Base-by-base conservation (phyloP, 176 grass and related monocot species). In the Pharus latifolius region DNA sequence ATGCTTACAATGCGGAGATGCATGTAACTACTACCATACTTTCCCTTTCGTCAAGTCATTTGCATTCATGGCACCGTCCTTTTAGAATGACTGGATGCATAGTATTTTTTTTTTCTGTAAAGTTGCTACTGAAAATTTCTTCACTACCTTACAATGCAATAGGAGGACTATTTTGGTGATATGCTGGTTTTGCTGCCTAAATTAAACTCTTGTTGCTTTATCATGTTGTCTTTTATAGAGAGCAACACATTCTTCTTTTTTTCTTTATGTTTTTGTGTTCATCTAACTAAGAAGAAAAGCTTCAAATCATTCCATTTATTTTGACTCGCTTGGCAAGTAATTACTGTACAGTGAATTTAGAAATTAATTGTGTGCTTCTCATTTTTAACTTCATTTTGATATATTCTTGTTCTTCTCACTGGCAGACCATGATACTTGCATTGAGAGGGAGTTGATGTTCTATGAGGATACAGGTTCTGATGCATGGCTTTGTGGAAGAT, bases 401-500 rank as follows among this genome's bases (percentile, higher is more conserved):
- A n/a, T 3, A 28, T 73, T 30, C 18, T 33, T 66, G 59, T 65
- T 63, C 33, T 37, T 51, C 13, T 51, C 29, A 18, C 64, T 73
- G 16, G n/a, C 59, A 81, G 78, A 73, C 52, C 78, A 81, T 47
- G 59, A 58, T 17, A 38, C 29, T 57, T 81, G 78, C 38, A 1
- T 65, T 46, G 72, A 65, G 38, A 42, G 54, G 45, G 29, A 56
- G 20, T 37, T 32, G 27, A 33, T 37, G 12, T n/a, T 19, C 50
- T 19, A 48, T 40, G 60, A 29, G 14, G 48, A 81, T 57, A 18
- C 57, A 30, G 60, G 20, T 34, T 81, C 37, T 28, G 37, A 31
- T 49, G 14, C 59, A 73, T 81, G 78, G 78, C 73, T 81, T 73
- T 81, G 78, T 58, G 69, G 78, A 30, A 76, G 58, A 51, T 49